Percentiles rank a stretch among this genome's conserved stretches.
Conservation (phyloP, 768 basidiomycete genomes). For the Mycena metata region DNA sequence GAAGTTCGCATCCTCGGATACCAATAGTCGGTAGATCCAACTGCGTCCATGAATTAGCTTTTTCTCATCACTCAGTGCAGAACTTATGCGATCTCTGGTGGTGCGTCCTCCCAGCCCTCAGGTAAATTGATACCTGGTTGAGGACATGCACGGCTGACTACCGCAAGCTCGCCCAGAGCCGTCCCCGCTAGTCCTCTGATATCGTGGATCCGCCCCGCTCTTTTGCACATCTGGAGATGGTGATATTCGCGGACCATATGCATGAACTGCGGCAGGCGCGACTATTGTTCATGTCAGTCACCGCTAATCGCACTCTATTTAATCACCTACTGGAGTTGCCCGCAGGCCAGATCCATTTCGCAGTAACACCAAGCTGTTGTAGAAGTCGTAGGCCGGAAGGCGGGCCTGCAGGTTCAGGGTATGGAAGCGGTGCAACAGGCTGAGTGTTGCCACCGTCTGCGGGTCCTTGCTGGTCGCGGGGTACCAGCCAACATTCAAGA, state of each 20-base stretch:
- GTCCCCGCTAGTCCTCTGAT: conserved; percentile 2
- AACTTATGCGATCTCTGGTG: conserved; percentile 13
- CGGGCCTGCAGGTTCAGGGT: conserved; percentile 36
- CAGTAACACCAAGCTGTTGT: conserved; percentile 27
- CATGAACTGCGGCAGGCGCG: conserved; percentile 22
- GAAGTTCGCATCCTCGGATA: conserved; percentile 39
- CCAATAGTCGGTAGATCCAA: conserved; percentile 22
- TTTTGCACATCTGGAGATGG: conserved; percentile 27
- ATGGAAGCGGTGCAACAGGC: conserved; percentile 40
- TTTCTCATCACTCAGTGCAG: background rate
- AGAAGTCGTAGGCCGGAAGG: conserved; percentile 40
- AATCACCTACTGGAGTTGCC: background rate
- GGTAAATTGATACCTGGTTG: conserved; percentile 30
- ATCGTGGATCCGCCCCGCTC: conserved; percentile 26
- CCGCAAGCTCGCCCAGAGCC: conserved; percentile 2
- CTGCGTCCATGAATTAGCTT: background rate
- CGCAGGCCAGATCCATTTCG: background rate
- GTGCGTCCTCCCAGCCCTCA: conserved; percentile 1
- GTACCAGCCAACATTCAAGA: conserved; percentile 38
- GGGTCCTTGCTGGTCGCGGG: too few relatives aligned
- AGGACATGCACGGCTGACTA: conserved; percentile 31
- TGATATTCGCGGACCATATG: conserved; percentile 25
- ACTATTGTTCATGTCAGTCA: conserved; percentile 20
- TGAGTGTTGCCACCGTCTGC: too few relatives aligned
- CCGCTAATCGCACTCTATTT: background rate